Evolutionary conservation across 345 rosid species (phyloP).

Genomic region (Moricandia arvensis): DNA sequence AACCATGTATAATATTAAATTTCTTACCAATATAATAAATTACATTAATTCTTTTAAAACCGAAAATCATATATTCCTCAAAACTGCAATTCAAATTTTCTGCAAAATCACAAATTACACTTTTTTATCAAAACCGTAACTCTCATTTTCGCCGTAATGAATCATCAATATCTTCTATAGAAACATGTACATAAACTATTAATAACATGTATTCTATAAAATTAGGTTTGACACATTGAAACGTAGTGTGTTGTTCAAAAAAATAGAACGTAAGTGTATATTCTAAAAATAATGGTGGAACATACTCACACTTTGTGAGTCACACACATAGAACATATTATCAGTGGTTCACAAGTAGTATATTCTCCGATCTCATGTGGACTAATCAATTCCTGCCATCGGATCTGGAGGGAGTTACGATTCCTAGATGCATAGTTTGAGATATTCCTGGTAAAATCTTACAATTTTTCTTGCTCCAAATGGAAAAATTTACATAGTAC

Average conservation of each 20-base stretch:
- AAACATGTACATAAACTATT: no score
- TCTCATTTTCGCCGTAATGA: not conserved
- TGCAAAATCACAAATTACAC: no score
- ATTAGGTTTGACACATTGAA: not conserved
- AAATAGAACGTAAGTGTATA: not conserved
- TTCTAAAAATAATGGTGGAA: not conserved
- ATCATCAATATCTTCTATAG: no score
- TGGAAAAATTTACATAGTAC: not conserved
- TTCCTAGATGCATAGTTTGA: not conserved
- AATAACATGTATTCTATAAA: no score
- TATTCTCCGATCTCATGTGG: not conserved
- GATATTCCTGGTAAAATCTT: not conserved
- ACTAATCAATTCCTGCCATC: not conserved
- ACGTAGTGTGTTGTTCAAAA: no score
- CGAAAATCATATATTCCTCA: not conserved
- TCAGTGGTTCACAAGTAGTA: not conserved
- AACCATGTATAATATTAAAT: no score
- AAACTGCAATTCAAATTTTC: not conserved
- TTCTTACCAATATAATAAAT: not conserved
- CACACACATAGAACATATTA: not conserved
- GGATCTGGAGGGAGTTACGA: not conserved
- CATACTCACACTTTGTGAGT: not conserved
- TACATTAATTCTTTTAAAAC: not conserved
- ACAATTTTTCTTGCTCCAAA: constrained; percentile 2
- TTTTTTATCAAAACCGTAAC: not conserved